Evolutionary conservation across 2,329 filamentous ascomycete species (phyloP), one percentile per base, ranked within the genome.

Genomic region (Talaromyces sp.): DNA sequence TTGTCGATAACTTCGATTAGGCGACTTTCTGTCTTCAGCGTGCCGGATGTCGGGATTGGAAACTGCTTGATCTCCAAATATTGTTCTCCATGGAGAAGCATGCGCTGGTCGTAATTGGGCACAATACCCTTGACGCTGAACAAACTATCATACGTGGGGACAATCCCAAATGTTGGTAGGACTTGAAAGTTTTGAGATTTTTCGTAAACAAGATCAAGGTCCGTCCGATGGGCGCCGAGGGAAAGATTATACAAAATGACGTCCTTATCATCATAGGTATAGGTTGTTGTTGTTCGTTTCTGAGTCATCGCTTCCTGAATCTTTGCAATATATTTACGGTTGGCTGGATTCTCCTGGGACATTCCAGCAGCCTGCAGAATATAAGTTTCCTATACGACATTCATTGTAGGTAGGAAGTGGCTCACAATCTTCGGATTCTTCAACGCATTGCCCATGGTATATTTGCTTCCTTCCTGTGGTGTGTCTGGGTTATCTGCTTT

Each of bases 1-100:
- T 98, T 98, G 83, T 99, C 95, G 58, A 97, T 87, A 10, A 98
- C 94, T 78, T 99, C 95, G 67, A 99, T 87, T 65, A 99, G 89
- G 76, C 88, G 89, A 66, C 88, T 90, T 74, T 88, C 87, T 65
- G 90, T 92, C 71, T 91, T 78, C 61, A 96, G 88, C 64, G 87
- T 89, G 59, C 86, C 93, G 63, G 88, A 85, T 41, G 93, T 97
- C 41, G 94, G 94, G 72, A 98, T 90, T 48, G 95, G 94, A 82
- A 88, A 96, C 79, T 94, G 92, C 76, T 89, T 88, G 74, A 99
- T 86, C 81, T 98, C 94, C 69, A 99, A 91, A 82, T 93, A 99
- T 80, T 99, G 95, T 84, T 99, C 95, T 75, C 95, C 95, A 82
- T 99, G 95, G 24, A 99, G 90, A 60, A 98, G 88, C 92, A 97